phyloP scores from a whole-genome alignment of 352 stramenopile genomes.

The Phytophthora gonapodyides region DNA sequence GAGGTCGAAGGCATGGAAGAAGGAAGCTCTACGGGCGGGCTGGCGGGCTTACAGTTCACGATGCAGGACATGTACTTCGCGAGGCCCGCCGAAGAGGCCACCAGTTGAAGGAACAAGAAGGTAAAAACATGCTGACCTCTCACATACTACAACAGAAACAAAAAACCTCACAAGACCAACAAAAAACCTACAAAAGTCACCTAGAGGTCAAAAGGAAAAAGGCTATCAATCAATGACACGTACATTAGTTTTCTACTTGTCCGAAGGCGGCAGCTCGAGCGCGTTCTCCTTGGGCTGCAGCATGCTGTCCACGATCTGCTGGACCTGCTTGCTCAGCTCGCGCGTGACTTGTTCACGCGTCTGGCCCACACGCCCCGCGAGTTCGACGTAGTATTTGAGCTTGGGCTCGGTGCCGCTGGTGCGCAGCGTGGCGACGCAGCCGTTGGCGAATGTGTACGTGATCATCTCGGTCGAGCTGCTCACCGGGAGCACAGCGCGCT shows the following conservation, averaged over 20 bases:
- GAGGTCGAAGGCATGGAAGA: conserved; percentile 34
- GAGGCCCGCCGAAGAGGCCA: conserved; percentile 45
- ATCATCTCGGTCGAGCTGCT: conserved; percentile 96
- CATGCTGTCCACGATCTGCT: conserved; percentile 82
- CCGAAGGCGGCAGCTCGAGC: conserved; percentile 56
- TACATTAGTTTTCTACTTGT: conserved; percentile 43
- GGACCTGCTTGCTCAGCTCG: conserved; percentile 66
- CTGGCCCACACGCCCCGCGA: conserved; percentile 70
- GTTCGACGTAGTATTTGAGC: conserved; percentile 99
- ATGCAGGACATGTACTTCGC: conserved; percentile 86
- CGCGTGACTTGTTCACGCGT: conserved; percentile 60
- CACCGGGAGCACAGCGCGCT: conserved; percentile 91
- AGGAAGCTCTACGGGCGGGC: conserved; percentile 22
- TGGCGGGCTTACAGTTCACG: conserved; percentile 69
- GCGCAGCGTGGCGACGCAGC: conserved; percentile 95
- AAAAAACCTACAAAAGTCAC: conserved; percentile 18
- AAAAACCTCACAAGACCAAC: conserved; percentile 12
- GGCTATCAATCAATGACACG: conserved; percentile 25
- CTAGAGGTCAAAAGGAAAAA: conserved; percentile 28
- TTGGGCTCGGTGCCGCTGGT: conserved; percentile 99
- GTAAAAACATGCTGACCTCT: conserved; percentile 23
- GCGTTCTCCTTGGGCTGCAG: conserved; percentile 80
- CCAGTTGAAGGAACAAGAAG: conserved; percentile 20
- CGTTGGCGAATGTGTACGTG: conserved; percentile 96
- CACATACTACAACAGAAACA: conserved; percentile 17